A percentile compares a stretch with the other conserved stretches of the same genome.
Conservation (phyloP, 805 yeast species). For the Ogataea salicorniae region DNA sequence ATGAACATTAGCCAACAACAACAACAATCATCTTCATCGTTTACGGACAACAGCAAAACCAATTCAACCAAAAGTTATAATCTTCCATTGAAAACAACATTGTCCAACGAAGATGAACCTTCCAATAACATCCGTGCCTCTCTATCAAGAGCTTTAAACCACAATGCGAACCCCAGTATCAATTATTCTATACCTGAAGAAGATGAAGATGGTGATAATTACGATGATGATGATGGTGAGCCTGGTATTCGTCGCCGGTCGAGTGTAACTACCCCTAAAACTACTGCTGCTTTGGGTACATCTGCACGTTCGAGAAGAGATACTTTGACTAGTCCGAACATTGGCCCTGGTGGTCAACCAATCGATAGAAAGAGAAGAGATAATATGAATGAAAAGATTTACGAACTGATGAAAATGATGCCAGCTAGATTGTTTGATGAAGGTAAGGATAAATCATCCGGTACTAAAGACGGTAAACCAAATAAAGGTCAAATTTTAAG, state of each 20-base stretch:
- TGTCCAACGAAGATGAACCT: constrained; percentile 7
- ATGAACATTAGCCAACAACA: neutral
- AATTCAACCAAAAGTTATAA: neutral
- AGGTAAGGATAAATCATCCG: constrained; percentile 43
- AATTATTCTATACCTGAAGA: constrained; percentile 16
- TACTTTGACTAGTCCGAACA: constrained; percentile 10
- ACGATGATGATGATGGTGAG: constrained; percentile 1
- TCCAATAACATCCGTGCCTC: constrained; percentile 13
- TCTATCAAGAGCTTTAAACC: constrained; percentile 16
- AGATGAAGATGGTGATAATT: constrained; percentile 10
- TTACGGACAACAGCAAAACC: neutral
- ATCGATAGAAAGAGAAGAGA: constrained; percentile 47
- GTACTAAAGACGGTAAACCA: constrained; percentile 80
- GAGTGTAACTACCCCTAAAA: neutral
- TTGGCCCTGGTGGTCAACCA: constrained; percentile 15
- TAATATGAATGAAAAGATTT: constrained; percentile 53
- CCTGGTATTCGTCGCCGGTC: neutral
- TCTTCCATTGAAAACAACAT: too few species aligned
- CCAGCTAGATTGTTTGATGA: constrained; percentile 37
- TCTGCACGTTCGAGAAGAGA: constrained; percentile 13
- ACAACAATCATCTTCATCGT: neutral
- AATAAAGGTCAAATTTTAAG: constrained; percentile 78
- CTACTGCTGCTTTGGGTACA: neutral
- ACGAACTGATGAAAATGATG: constrained; percentile 36
- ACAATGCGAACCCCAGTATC: constrained; percentile 1